Evolutionary conservation across 129 eudicot species (phyloP).

Genomic region (Erigeron canadensis): DNA sequence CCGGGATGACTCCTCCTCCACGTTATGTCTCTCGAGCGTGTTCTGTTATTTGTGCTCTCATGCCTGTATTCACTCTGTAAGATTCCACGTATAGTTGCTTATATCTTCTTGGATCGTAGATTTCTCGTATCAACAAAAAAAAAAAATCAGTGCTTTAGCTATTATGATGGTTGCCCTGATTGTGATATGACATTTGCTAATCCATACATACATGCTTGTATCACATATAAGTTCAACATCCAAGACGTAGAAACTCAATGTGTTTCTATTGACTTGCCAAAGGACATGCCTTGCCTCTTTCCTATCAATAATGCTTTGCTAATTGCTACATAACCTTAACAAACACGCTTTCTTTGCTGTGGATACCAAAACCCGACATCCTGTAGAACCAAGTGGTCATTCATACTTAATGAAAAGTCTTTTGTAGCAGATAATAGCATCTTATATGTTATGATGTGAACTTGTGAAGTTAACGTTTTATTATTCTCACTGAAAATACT

Average conservation of each 20-base stretch:
- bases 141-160: no score
- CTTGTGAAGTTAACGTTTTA: not conserved
- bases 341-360: no score
- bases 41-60: conserved; percentile 78
- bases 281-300: not conserved
- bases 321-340: no score
- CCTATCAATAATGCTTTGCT: not conserved
- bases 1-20: conserved; percentile 99
- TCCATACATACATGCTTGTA: no score
- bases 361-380: no score
- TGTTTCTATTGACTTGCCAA: no score
- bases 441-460: not conserved
- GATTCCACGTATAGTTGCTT: no score
- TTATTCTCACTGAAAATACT: not conserved
- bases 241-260: no score
- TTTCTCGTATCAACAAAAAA: no score
- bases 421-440: not conserved
- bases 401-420: not conserved
- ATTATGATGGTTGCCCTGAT: no score
- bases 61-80: conserved; percentile 90
- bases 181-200: no score
- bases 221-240: no score
- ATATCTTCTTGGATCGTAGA: not conserved
- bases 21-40: conserved; percentile 84
- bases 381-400: not conserved